phyloP scores from a whole-genome alignment of 208 protist species.

The Blastocrithidia nonstop region DNA sequence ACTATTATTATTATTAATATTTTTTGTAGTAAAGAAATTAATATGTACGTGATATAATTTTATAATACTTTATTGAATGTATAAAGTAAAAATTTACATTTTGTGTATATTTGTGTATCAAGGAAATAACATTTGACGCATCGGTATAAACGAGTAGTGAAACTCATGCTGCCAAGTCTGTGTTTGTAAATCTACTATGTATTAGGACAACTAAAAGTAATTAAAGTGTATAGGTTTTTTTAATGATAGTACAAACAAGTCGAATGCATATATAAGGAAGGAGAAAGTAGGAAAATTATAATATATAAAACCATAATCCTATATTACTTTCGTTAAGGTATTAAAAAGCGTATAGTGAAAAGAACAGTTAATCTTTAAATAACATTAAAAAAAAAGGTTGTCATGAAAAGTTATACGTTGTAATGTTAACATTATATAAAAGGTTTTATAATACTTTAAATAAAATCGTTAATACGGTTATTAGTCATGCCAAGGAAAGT shows the following conservation, averaged over 20 bases:
- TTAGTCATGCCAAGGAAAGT: constrained; percentile 49
- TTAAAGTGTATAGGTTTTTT: constrained; percentile 3
- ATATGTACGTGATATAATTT: background rate
- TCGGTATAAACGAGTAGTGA: background rate
- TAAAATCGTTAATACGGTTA: constrained; percentile 22
- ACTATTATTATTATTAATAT: background rate
- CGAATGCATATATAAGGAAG: background rate
- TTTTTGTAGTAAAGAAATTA: background rate
- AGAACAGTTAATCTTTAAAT: constrained; percentile 1
- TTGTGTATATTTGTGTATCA: background rate
- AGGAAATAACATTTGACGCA: background rate
- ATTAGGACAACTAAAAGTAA: constrained; percentile 2
- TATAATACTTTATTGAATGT: too few species aligned
- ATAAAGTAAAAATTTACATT: too few species aligned
- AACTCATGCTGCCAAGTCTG: background rate
- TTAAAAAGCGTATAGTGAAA: constrained; percentile 1
- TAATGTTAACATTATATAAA: background rate
- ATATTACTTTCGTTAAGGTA: background rate
- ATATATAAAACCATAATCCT: constrained; percentile 1
- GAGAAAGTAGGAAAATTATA: background rate
- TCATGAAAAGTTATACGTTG: background rate
- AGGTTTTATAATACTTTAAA: constrained; percentile 16
- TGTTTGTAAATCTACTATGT: background rate
- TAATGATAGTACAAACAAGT: background rate
- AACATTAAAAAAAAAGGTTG: constrained; percentile 3